These are phyloP conservation scores for Phytophthora gonapodyides DNA, from an alignment of 352 stramenopile genomes.

Conservation along the genomic window DNA sequence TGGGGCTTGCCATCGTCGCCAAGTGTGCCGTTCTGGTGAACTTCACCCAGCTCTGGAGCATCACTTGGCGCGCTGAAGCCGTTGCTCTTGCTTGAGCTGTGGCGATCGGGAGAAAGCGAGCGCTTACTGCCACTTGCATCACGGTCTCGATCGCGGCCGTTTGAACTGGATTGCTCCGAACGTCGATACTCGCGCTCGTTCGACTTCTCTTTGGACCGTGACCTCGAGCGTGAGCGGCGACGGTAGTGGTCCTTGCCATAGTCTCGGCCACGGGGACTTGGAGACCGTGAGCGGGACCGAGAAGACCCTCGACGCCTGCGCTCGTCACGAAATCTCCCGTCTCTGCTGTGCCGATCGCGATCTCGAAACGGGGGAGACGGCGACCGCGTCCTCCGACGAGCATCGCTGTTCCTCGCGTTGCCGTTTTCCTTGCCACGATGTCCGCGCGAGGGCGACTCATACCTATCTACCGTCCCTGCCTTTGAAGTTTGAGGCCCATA, in stretches of 20 bases:
- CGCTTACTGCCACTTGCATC: conserved; percentile 11
- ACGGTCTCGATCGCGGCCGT: conserved; percentile 21
- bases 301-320: conserved; percentile 29
- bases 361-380: conserved; percentile 27
- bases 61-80: conserved; percentile 1
- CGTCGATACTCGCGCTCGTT: conserved; percentile 30
- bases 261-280: conserved; percentile 32
- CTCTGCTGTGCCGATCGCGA: conserved; percentile 19
- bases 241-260: conserved; percentile 20
- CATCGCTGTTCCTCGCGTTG: conserved; percentile 22
- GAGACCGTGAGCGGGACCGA: conserved; percentile 36
- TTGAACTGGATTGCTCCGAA: conserved; percentile 9
- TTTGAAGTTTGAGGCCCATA: conserved; percentile 40
- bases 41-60: conserved; percentile 17
- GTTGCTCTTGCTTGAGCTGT: conserved; percentile 21
- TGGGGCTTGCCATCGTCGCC: conserved; percentile 7
- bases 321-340: conserved; percentile 25
- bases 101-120: conserved; percentile 15
- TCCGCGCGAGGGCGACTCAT: conserved; percentile 23
- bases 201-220: conserved; percentile 30
- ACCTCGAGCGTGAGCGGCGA: conserved; percentile 29
- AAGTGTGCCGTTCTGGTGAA: conserved; percentile 24
- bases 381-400: conserved; percentile 27
- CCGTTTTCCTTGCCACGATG: conserved; percentile 19
- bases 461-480: conserved; percentile 18